These are phyloP conservation scores for Gynostemma pentaphyllum DNA, from an alignment of 306 rosid genomes.

Conservation along the genomic window DNA sequence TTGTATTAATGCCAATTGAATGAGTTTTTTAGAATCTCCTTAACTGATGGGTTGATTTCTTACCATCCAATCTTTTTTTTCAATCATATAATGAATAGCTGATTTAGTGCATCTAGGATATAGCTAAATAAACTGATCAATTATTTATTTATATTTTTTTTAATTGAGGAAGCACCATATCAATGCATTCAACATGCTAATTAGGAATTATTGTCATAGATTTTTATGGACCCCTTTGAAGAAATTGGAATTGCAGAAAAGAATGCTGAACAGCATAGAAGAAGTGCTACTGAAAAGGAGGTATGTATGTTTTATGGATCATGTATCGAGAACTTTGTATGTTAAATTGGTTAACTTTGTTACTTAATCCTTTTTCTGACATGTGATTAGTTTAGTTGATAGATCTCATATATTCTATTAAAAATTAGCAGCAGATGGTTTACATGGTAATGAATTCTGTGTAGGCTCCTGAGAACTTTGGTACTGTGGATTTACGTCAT, in stretches of 20 bases:
- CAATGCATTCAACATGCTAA: neutral
- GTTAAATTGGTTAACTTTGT: neutral
- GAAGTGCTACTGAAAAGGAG: constrained; percentile 81
- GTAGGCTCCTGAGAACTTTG: constrained; percentile 65
- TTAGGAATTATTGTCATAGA: constrained; percentile 24
- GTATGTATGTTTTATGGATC: constrained; percentile 19
- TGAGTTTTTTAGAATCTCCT: too few relatives aligned
- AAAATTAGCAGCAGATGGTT: constrained; percentile 9
- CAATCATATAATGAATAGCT: neutral
- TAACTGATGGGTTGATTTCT: too few relatives aligned
- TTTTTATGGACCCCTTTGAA: constrained; percentile 84
- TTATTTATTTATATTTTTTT: neutral
- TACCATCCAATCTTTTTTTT: neutral
- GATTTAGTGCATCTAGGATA: neutral
- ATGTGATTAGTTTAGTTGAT: neutral
- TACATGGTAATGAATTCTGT: constrained; percentile 13
- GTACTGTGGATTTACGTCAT: constrained; percentile 77
- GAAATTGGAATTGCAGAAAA: constrained; percentile 69
- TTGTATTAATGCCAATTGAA: too few relatives aligned
- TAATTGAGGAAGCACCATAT: neutral
- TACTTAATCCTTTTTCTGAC: neutral
- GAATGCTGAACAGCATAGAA: constrained; percentile 58
- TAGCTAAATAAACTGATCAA: neutral
- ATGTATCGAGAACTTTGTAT: neutral
- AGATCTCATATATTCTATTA: neutral